These are phyloP conservation scores for Malbranchea cinnamomea DNA, from an alignment of 2,329 filamentous ascomycete genomes.

Conservation along the genomic window DNA sequence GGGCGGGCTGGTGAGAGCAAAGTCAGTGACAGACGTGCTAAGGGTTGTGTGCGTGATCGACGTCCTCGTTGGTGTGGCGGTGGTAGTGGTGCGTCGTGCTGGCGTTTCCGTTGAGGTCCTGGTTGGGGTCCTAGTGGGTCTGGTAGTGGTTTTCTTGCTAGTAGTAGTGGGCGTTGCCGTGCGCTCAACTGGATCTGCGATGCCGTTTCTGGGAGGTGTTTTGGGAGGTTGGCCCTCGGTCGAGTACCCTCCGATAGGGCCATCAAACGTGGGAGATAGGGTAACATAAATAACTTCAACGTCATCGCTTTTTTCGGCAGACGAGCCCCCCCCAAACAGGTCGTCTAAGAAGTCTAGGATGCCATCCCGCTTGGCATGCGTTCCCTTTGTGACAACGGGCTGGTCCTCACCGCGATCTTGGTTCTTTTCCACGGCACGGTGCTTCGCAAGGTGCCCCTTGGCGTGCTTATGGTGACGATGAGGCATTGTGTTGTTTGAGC, in stretches of 20 bases:
- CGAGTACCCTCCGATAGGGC: conserved; percentile 33
- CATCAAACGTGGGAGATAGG: conserved; percentile 36
- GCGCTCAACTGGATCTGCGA: conserved; percentile 17
- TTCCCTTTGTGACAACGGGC: no score
- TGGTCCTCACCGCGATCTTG: no score
- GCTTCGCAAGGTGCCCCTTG: no score
- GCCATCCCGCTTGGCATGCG: background rate
- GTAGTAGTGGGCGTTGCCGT: conserved; percentile 8
- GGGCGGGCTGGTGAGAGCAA: conserved; percentile 6
- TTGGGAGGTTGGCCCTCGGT: conserved; percentile 18
- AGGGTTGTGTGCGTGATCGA: conserved; percentile 13
- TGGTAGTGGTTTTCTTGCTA: conserved; percentile 10
- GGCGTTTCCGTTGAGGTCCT: conserved; percentile 4
- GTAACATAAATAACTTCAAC: conserved; percentile 42
- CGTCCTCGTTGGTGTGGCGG: no score
- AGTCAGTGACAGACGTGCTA: conserved; percentile 12
- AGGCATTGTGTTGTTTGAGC: conserved; percentile 7
- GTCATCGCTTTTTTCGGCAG: no score
- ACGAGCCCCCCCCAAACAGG: no score
- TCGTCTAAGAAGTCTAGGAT: background rate
- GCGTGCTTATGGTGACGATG: conserved; percentile 7
- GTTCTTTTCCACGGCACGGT: no score
- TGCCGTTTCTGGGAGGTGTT: conserved; percentile 5
- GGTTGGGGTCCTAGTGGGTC: conserved; percentile 12
- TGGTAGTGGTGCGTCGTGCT: conserved; percentile 5